Evolutionary conservation across 352 stramenopile species (phyloP), one percentile per base, ranked within the genome.

Genomic region (Phytophthora fragariaefolia): DNA sequence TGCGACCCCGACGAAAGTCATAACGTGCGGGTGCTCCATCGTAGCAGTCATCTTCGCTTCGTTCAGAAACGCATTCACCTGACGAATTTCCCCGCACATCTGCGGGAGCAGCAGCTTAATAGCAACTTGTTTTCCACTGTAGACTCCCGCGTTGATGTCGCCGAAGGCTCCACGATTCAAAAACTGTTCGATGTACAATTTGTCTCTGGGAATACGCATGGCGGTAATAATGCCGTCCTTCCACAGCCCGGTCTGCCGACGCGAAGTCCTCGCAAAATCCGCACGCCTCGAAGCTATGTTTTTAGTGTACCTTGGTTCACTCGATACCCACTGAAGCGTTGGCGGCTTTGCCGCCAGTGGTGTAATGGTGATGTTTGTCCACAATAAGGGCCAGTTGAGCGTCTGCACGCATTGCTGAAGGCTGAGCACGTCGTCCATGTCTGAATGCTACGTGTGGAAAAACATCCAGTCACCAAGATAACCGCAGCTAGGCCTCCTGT

Each of bases 1-100:
- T n/a, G 76, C 76, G 23, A 85, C 69, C 8, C 78, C 73, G n/a
- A 82, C 23, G 48, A 82, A 83, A 1, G 60, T 34, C 20, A 87
- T 60, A 38, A 87, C 76, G 45, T 71, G 77, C 1, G 78, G 67
- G 42, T 86, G 78, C 8, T 71, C 42, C 32, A 86, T 65, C 5
- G 60, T 23, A 43, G 58, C 27, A 45, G 52, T 65, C n/a, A 66
- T 38, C 30, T 66, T 66, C 3, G 48, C 48, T 66, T 66, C 58
- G 22, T 24, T 7, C 3, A 71, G 50, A 1, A 82, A 48, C 13
- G 66, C 60, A 52, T 82, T 76, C 40, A 85, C 78, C 7, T 74
- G 62, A 2, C 73, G 51, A 3, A 60, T 56, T 13, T 64, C 17
- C 0, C 55, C 43, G 2, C 63, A 52, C 50, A 67, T 76, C 43